Percentiles rank a stretch among this genome's conserved stretches.
These are phyloP conservation scores for Lumnitzera racemosa DNA, from an alignment of 345 rosid species.

Conservation along the genomic window DNA sequence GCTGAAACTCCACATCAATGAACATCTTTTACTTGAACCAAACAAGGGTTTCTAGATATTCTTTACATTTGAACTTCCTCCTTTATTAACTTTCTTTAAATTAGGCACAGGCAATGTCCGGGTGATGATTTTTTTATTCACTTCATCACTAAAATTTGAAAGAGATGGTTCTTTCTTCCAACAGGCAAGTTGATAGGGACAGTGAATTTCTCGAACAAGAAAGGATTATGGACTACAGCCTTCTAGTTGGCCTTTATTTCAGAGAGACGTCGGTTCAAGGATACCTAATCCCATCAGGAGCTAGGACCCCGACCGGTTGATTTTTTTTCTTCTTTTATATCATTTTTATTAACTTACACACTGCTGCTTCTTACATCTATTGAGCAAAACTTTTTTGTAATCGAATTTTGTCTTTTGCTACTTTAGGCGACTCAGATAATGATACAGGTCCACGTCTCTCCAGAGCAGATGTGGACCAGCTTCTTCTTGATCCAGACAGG, in stretches of 20 bases:
- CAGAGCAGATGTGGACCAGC: constrained; percentile 45
- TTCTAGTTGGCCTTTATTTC: constrained; percentile 86
- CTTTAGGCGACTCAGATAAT: constrained; percentile 21
- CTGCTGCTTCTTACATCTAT: neutral
- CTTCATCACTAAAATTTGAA: no score
- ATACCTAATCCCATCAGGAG: constrained; percentile 63
- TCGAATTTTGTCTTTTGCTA: neutral
- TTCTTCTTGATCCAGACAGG: constrained; percentile 45
- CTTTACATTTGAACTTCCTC: neutral
- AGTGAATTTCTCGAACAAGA: constrained; percentile 92
- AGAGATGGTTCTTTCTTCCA: neutral
- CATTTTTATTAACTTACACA: constrained; percentile 5
- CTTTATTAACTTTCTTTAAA: neutral
- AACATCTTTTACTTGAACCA: no score
- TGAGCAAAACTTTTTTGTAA: neutral
- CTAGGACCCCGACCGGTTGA: constrained; percentile 35
- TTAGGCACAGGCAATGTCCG: no score
- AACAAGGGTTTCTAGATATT: no score
- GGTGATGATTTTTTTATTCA: neutral
- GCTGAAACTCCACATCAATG: no score
- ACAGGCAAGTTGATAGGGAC: constrained; percentile 86
- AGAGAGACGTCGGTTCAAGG: constrained; percentile 57
- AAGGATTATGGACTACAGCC: constrained; percentile 96
- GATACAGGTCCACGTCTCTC: constrained; percentile 33
- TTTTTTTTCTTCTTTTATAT: constrained; percentile 13